Conservation (phyloP, 2,329 filamentous ascomycete genomes). For the Colletotrichum acutatum region DNA sequence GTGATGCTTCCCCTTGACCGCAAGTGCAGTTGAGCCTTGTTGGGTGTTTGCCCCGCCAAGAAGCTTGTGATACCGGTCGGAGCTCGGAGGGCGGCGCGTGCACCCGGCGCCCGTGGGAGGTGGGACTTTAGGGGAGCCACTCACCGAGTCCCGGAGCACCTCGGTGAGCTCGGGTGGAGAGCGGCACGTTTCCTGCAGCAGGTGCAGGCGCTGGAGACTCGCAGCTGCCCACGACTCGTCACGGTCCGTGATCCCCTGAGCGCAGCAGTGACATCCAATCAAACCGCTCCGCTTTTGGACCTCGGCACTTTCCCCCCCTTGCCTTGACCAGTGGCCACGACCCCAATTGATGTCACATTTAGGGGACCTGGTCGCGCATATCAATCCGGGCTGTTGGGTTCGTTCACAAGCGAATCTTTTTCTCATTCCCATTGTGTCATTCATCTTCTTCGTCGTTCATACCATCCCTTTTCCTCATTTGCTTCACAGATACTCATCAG, state of each 20-base stretch:
- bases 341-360: constrained; percentile 19
- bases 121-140: not conserved
- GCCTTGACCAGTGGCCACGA: not conserved
- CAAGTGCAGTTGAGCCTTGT: not conserved
- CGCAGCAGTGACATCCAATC: constrained; percentile 11
- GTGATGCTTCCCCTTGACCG: not conserved
- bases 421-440: not conserved
- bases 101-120: not conserved
- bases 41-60: not conserved
- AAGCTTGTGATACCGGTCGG: constrained; percentile 30
- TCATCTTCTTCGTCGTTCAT: not conserved
- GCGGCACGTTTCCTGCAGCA: not conserved
- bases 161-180: not conserved
- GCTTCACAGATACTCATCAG: not conserved
- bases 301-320: constrained; percentile 26
- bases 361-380: constrained; percentile 11
- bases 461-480: not conserved
- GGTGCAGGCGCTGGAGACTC: not conserved
- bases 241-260: not conserved
- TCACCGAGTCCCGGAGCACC: constrained; percentile 14
- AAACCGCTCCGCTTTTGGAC: constrained; percentile 26
- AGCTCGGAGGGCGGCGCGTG: not conserved
- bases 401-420: not conserved
- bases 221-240: not conserved
- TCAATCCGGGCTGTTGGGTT: not conserved